Conservation (phyloP, 1,139 yeast genomes). For the Diutina siamensis region DNA sequence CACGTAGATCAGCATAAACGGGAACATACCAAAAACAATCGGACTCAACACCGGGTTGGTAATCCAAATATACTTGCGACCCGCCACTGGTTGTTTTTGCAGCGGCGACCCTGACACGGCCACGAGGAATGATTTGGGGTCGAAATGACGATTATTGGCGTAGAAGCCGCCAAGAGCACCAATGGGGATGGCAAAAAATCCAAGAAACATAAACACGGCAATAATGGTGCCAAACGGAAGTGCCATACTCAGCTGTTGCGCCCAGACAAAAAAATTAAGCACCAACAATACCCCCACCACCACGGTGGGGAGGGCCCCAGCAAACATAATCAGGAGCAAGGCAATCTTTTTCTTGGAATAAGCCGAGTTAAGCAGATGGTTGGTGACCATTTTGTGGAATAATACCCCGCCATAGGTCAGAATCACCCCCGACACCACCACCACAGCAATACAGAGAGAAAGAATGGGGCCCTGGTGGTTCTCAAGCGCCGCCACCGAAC, state of each 20-base stretch:
- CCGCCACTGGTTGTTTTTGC: not conserved
- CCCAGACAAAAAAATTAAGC: conserved; percentile 65
- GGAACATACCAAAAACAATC: conserved; percentile 50
- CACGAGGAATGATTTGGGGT: conserved; percentile 11
- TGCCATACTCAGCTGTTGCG: conserved; percentile 64
- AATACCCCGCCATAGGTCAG: conserved; percentile 65
- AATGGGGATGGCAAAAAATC: conserved; percentile 60
- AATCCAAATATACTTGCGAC: conserved; percentile 5
- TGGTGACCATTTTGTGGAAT: conserved; percentile 42
- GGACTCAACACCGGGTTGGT: conserved; percentile 17
- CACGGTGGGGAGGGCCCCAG: conserved; percentile 51
- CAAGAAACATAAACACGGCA: conserved; percentile 44
- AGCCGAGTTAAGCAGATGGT: conserved; percentile 18
- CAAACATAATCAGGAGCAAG: conserved; percentile 31
- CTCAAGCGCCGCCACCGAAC: conserved; percentile 25
- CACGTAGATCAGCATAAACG: conserved; percentile 72
- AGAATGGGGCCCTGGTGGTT: conserved; percentile 58
- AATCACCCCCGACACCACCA: conserved; percentile 59
- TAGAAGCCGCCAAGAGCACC: conserved; percentile 60
- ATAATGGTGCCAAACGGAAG: conserved; percentile 66
- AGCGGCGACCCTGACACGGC: conserved; percentile 5
- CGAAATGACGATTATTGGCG: conserved; percentile 33
- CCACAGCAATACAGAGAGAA: conserved; percentile 46
- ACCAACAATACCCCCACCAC: conserved; percentile 41
- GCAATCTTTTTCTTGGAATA: conserved; percentile 13